A percentile compares a stretch with the other conserved stretches of the same genome.
Conservation (phyloP, 2,329 filamentous ascomycete species). For the Knoxdaviesia capensis region DNA sequence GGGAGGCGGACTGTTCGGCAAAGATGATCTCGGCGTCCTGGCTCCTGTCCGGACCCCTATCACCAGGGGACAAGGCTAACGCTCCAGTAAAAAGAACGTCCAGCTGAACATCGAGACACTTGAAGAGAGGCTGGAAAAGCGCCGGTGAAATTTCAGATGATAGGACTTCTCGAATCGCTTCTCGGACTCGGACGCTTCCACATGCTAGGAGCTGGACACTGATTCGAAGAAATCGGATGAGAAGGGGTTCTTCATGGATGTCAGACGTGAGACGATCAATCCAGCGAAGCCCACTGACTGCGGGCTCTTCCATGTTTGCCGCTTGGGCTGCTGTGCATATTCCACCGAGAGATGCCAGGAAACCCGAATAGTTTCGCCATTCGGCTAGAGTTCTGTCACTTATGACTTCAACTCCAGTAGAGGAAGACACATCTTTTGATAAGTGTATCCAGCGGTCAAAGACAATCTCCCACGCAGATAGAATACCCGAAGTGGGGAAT, state of each 20-base stretch:
- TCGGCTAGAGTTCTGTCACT: slow-evolving; percentile 37
- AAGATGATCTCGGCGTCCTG: slow-evolving; percentile 43
- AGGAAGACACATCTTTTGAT: slow-evolving; percentile 40
- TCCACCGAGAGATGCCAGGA: slow-evolving; percentile 45
- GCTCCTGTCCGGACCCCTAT: slow-evolving; percentile 27
- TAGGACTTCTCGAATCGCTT: slow-evolving; percentile 45
- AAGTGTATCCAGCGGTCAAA: slow-evolving; percentile 45
- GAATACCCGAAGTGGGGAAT: slow-evolving; percentile 43
- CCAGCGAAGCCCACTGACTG: slow-evolving; percentile 37
- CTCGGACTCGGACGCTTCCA: slow-evolving; percentile 40
- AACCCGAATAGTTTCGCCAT: slow-evolving; percentile 51
- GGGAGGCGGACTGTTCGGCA: slow-evolving; percentile 44
- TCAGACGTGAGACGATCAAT: slow-evolving; percentile 41
- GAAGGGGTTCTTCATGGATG: slow-evolving; percentile 36
- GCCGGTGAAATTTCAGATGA: slow-evolving; percentile 42
- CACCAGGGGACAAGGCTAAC: slow-evolving; percentile 15
- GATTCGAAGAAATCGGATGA: slow-evolving; percentile 38
- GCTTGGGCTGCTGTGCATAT: slow-evolving; percentile 42
- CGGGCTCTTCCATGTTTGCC: slow-evolving; percentile 34
- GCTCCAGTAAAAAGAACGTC: slow-evolving; percentile 33
- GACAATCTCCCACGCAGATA: slow-evolving; percentile 45
- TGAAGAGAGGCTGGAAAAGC: slow-evolving; percentile 43
- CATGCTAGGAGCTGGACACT: slow-evolving; percentile 47
- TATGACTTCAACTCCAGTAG: slow-evolving; percentile 22
- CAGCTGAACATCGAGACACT: slow-evolving; percentile 42